These are phyloP conservation scores for Tetrapisispora fleetii DNA, from an alignment of 805 yeast genomes.

Conservation along the genomic window DNA sequence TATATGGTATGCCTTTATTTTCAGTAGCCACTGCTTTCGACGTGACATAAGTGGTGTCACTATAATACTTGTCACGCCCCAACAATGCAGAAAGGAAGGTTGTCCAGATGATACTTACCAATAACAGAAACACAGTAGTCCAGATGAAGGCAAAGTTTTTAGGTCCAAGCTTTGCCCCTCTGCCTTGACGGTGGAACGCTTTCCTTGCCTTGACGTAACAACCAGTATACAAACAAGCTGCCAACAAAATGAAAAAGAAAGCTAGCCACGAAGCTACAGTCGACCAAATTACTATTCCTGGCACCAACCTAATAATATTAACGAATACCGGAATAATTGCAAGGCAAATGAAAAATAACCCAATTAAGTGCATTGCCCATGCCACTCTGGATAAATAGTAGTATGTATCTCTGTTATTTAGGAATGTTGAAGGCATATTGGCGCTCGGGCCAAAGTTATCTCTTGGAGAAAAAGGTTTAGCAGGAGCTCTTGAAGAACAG, in stretches of 20 bases:
- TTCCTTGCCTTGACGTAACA: constrained; percentile 45
- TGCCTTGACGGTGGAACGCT: constrained; percentile 37
- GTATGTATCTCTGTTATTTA: constrained; percentile 39
- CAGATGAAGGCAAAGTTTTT: constrained; percentile 54
- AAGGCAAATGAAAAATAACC: constrained; percentile 42
- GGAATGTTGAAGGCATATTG: constrained; percentile 47
- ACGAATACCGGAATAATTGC: constrained; percentile 34
- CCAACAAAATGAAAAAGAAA: constrained; percentile 35
- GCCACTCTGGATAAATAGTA: constrained; percentile 62
- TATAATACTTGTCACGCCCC: constrained; percentile 5
- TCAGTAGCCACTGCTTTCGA: constrained; percentile 6
- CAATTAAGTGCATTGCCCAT: constrained; percentile 53
- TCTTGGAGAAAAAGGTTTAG: constrained; percentile 76
- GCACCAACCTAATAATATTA: constrained; percentile 13
- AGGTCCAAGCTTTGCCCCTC: constrained; percentile 36
- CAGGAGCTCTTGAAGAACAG: constrained; percentile 54
- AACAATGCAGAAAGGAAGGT: constrained; percentile 8
- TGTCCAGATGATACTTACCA: constrained; percentile 16
- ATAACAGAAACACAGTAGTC: constrained; percentile 28
- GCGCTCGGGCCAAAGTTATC: constrained; percentile 52
- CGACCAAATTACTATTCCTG: constrained; percentile 14
- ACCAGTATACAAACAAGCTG: constrained; percentile 44
- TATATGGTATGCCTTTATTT: constrained; percentile 1
- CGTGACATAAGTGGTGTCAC: constrained; percentile 2
- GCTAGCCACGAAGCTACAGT: constrained; percentile 28